A percentile compares a stretch with the other conserved stretches of the same genome.
These are phyloP conservation scores for Solanum medicagineum DNA, from an alignment of 257 asterid genomes.

Conservation along the genomic window DNA sequence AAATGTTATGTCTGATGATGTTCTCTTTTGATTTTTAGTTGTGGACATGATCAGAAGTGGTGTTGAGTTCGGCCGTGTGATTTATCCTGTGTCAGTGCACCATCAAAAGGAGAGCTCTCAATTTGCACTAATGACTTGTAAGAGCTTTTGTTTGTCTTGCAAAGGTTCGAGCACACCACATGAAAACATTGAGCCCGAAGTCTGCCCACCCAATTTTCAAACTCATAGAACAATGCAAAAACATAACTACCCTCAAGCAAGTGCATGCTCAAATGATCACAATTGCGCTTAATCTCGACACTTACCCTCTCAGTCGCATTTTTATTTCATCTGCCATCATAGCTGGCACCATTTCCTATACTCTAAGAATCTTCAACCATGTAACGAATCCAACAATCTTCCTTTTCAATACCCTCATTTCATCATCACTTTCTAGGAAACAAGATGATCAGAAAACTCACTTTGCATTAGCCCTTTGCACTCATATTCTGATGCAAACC, in stretches of 20 bases:
- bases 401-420: constrained; percentile 52
- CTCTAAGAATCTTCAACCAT: constrained; percentile 32
- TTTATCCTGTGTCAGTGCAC: not conserved
- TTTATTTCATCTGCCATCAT: constrained; percentile 39
- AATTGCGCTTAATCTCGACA: constrained; percentile 48
- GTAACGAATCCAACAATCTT: constrained; percentile 42
- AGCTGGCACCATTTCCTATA: constrained; percentile 31
- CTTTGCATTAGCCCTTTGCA: constrained; percentile 35
- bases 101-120: not conserved
- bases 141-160: not conserved
- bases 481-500: constrained; percentile 12
- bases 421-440: constrained; percentile 25
- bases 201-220: too few relatives aligned
- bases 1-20: not conserved
- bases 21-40: not conserved
- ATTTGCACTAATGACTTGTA: not conserved
- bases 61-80: not conserved
- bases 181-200: too few relatives aligned
- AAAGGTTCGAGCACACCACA: too few relatives aligned
- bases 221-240: too few relatives aligned
- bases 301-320: constrained; percentile 57
- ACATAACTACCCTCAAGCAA: too few relatives aligned
- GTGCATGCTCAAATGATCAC: constrained; percentile 52
- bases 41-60: not conserved
- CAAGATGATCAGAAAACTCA: constrained; percentile 16